Evolutionary conservation across 2,329 filamentous ascomycete species (phyloP), one percentile per base, ranked within the genome.

Genomic region (Thyridium curvatum): DNA sequence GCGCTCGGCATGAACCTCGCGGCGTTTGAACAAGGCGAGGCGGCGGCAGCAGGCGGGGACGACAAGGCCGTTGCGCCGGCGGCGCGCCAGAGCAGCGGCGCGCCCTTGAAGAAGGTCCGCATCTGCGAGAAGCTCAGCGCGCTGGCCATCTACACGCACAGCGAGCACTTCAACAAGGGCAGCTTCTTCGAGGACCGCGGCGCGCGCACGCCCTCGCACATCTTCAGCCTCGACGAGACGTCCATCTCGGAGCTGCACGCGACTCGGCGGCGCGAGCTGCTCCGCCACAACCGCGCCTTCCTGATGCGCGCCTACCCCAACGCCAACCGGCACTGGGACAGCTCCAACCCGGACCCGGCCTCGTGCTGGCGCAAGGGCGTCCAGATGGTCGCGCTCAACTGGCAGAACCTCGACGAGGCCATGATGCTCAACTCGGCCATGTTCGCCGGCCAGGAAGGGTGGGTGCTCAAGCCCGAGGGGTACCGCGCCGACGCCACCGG

Each of bases 341-440:
- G 90, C 33, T 87, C 86, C n/a, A 98, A 98, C 57, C 93, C 93
- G 31, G 90, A 97, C 52, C 93, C 93, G 1, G 82, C 89, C 46
- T 80, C 80, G 32, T 94, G 89, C 57, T 98, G 93, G 93, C 81
- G 89, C 36, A 82, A 86, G 38, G 93, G 93, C 18, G 90, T 96
- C 15, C 93, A 98, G 21, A 26, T 26, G 21, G 21, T 26, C 21
- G 21, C 21, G 21, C 21, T 26, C 21, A 26, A 26, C 21, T 97
- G 93, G 91, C 93, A 98, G 62, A 91, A 84, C 3, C 84, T 90
- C 49, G 91, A 97, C 56, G 79, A 93, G 41, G 86, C 87, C 32
- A 94, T 96, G 77, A 94, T 97, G 71, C 77, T 98, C 56, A 97
- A 97, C 55, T 85, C 94, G 53, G 93, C 86, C 56, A 97, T 98